Percentiles rank a stretch among this genome's conserved stretches.
phyloP scores from a whole-genome alignment of 2,329 filamentous ascomycete species.

The Dichotomopilus funicola region DNA sequence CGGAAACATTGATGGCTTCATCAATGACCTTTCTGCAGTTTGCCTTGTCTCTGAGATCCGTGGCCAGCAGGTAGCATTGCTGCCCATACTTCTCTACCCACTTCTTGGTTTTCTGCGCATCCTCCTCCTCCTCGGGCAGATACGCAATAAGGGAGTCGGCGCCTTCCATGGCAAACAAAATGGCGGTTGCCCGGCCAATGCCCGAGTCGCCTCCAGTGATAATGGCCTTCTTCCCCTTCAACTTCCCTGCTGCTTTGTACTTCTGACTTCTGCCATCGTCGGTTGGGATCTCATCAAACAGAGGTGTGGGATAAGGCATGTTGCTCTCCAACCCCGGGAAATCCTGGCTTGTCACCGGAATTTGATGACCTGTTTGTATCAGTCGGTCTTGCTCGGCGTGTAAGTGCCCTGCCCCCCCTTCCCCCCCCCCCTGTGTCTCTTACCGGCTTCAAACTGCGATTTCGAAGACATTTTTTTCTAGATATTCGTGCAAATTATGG shows the following conservation, averaged over 20 bases:
- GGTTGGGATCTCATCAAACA: slow-evolving; percentile 60
- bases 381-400: background rate
- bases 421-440: slow-evolving; percentile 4
- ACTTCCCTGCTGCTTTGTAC: slow-evolving; percentile 71
- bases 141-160: slow-evolving; percentile 69
- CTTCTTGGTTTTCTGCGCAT: slow-evolving; percentile 68
- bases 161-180: slow-evolving; percentile 76
- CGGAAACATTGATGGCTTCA: slow-evolving; percentile 58
- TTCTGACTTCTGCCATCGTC: slow-evolving; percentile 60
- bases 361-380: slow-evolving; percentile 29
- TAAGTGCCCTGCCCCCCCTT: background rate
- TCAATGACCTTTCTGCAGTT: slow-evolving; percentile 67
- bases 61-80: slow-evolving; percentile 57
- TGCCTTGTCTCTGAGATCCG: slow-evolving; percentile 57
- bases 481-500: too few species aligned
- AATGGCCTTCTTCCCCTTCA: slow-evolving; percentile 66
- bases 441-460: slow-evolving; percentile 32
- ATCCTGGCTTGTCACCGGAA: slow-evolving; percentile 36
- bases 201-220: slow-evolving; percentile 79
- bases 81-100: slow-evolving; percentile 60
- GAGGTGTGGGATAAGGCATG: slow-evolving; percentile 50
- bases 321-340: slow-evolving; percentile 39
- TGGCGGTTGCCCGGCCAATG: slow-evolving; percentile 68
- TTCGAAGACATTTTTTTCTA: slow-evolving; percentile 21
- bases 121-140: slow-evolving; percentile 66